A percentile compares a stretch with the other conserved stretches of the same genome.
These are phyloP conservation scores for Millerozyma acaciae DNA, from an alignment of 805 yeast species.

Conservation along the genomic window DNA sequence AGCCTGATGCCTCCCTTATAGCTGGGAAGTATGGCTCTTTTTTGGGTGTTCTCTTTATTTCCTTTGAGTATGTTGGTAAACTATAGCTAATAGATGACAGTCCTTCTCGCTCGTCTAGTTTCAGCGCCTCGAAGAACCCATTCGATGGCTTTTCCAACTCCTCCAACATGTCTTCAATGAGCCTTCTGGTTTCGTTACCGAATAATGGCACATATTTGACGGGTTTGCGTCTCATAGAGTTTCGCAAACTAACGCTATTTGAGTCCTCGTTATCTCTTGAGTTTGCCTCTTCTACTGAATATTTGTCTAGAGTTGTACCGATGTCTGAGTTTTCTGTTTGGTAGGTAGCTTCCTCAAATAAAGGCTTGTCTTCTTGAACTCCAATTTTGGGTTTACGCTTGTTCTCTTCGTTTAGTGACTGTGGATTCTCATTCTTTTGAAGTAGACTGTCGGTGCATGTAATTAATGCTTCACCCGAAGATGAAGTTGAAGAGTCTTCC, in stretches of 20 bases:
- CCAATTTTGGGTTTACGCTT: neutral
- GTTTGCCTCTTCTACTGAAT: neutral
- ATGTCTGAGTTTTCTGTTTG: neutral
- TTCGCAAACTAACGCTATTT: neutral
- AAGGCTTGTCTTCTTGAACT: neutral
- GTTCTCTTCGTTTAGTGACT: neutral
- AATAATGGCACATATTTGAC: neutral
- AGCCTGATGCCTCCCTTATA: too few species aligned
- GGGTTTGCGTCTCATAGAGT: neutral
- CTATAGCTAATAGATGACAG: too few species aligned
- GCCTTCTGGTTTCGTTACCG: neutral
- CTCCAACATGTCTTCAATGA: conserved; percentile 1
- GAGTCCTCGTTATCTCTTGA: neutral
- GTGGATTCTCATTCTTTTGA: neutral
- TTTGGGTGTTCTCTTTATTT: too few species aligned
- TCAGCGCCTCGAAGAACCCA: too few species aligned
- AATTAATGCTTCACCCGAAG: neutral
- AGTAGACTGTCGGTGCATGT: neutral
- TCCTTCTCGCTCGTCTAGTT: too few species aligned
- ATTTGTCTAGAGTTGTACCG: neutral
- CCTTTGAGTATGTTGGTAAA: too few species aligned
- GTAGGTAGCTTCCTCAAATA: too few species aligned
- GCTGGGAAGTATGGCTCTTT: too few species aligned
- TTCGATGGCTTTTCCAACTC: neutral
- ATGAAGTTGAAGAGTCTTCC: too few species aligned